Evolutionary conservation across 148 eudicot species (phyloP).

Genomic region (Polygonum aviculare): DNA sequence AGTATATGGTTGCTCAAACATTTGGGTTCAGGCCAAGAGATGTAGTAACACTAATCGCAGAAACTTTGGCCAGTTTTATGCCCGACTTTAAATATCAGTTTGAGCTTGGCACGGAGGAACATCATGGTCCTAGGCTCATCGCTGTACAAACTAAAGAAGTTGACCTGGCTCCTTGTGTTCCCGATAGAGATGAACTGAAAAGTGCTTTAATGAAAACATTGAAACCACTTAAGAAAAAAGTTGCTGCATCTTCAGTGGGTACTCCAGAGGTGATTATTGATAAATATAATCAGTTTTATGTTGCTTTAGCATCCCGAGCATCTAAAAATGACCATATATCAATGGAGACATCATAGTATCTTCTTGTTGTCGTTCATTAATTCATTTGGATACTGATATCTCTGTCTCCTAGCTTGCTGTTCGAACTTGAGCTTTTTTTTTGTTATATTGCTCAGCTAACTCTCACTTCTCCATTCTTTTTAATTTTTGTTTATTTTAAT

Average conservation of each 20-base stretch:
- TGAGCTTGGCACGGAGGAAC: constrained; percentile 22
- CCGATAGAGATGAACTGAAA: constrained; percentile 58
- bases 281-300: constrained; percentile 7
- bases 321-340: background rate
- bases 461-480: background rate
- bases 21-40: constrained; percentile 92
- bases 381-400: background rate
- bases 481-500: background rate
- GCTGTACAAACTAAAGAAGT: constrained; percentile 20
- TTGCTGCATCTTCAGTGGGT: constrained; percentile 76
- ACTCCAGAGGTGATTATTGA: constrained; percentile 70
- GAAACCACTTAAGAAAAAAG: constrained; percentile 81
- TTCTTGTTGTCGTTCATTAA: background rate
- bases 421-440: too few relatives aligned
- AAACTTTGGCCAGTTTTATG: constrained; percentile 21
- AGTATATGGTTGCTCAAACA: constrained; percentile 81
- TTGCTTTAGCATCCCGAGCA: background rate
- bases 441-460: too few relatives aligned
- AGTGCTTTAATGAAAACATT: constrained; percentile 59
- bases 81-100: constrained; percentile 26
- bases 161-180: constrained; percentile 23
- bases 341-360: background rate
- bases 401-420: background rate
- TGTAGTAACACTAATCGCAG: constrained; percentile 73
- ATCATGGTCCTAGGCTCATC: constrained; percentile 13